Base-by-base conservation (phyloP, 257 asterid species). In the Lithospermum erythrorhizon region DNA sequence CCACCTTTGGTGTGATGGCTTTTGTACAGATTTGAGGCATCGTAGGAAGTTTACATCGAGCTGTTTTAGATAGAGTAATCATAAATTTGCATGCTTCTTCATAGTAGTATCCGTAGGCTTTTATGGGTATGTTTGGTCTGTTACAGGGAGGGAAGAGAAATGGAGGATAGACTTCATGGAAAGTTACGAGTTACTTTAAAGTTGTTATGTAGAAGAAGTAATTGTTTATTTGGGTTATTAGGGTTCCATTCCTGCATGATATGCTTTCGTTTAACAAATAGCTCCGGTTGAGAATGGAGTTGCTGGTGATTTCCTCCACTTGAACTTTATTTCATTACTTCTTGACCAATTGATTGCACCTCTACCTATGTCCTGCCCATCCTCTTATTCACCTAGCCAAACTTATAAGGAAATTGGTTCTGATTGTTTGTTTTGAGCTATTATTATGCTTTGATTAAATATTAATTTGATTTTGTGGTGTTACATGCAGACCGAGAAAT, bases 401-500 rank as follows among this genome's bases (percentile, higher is more conserved):
- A 52, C 56, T 17, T n/a, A 49, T 14, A 21, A 8, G 21, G 6
- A 59, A 8, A 6, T 57, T 22, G 53, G 21, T 21, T 58, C 11
- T 60, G 49, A 13, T 59, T 23, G 2, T 56, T 54, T 57, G 56
- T 54, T 37, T 51, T 30, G 41, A 29, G 18, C 62, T 32, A 49
- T 65, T 41, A 21, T 22, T 22, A 47, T 54, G 17, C 49, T 41
- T 41, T 29, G 48, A 19, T 49, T n/a, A 48, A 25, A 65, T 57
- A 21, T 57, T 58, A 32, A 68, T 45, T 20, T 17, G 65, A 55
- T 57, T 27, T 71, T 58, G 60, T 55, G 20, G 37, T 65, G 55
- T 62, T 68, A 62, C 27, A 16, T 72, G 74, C 94, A 91, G 97
- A 91, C 98, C n/a, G 90, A 84, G 78, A 91, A 86, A 75, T 91